phyloP scores from a whole-genome alignment of 495 filamentous ascomycete species.

The Xylaria curta region DNA sequence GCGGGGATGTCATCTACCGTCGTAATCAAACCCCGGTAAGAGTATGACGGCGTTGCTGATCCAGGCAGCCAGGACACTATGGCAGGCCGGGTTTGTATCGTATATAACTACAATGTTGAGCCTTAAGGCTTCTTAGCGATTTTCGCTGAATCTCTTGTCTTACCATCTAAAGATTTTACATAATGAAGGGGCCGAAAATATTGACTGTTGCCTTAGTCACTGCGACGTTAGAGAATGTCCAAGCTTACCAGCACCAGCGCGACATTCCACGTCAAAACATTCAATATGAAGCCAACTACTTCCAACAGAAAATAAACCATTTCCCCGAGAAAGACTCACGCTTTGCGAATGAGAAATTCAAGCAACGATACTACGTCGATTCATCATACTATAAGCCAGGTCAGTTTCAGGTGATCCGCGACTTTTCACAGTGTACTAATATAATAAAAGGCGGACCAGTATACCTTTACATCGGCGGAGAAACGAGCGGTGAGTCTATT shows the following conservation, averaged over 20 bases:
- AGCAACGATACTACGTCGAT: constrained; percentile 55
- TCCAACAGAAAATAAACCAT: constrained; percentile 48
- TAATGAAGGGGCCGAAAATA: constrained; percentile 10
- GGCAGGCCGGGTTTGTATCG: not conserved
- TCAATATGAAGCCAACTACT: constrained; percentile 35
- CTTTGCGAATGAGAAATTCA: constrained; percentile 49
- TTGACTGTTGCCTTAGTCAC: not conserved
- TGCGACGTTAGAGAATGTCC: not conserved
- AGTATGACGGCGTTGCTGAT: not conserved
- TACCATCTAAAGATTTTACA: not conserved
- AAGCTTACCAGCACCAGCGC: constrained; percentile 5
- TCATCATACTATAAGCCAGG: constrained; percentile 53
- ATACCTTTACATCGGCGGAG: constrained; percentile 54
- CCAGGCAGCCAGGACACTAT: not conserved
- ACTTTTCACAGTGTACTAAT: constrained; percentile 23
- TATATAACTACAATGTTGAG: constrained; percentile 6
- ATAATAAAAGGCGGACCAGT: constrained; percentile 45
- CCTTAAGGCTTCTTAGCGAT: not conserved
- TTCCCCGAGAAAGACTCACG: constrained; percentile 43
- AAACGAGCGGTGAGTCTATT: constrained; percentile 39
- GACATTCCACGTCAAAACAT: constrained; percentile 9
- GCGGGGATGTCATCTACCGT: not conserved
- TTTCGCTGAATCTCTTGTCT: not conserved
- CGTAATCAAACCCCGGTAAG: not conserved
- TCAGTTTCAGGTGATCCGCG: not conserved